Percentiles rank a stretch among this genome's conserved stretches.
Evolutionary conservation across 2,329 filamentous ascomycete species (phyloP).

Genomic region (Coniochaeta hoffmannii): DNA sequence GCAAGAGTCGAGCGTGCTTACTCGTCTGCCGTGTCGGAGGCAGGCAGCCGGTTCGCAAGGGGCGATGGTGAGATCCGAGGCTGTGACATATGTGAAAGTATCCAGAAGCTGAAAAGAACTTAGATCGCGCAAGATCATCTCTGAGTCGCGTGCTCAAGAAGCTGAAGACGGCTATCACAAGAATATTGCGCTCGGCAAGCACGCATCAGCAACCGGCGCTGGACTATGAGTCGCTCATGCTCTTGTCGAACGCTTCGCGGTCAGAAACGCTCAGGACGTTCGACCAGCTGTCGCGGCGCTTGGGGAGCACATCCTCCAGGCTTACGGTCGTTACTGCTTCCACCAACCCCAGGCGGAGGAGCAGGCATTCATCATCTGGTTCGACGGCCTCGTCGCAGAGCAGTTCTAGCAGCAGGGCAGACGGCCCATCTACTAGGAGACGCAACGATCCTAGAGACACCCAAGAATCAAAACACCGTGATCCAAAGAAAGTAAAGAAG

Average conservation of each 20-base stretch:
- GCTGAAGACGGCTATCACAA: conserved; percentile 33
- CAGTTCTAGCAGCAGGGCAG: neutral
- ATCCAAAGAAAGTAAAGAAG: neutral
- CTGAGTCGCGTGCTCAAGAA: conserved; percentile 33
- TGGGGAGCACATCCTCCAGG: conserved; percentile 8
- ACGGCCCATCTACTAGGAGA: neutral
- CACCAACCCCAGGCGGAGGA: neutral
- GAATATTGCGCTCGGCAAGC: conserved; percentile 27
- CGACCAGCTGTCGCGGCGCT: conserved; percentile 33
- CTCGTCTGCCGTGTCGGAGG: conserved; percentile 28
- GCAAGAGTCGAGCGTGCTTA: conserved; percentile 35
- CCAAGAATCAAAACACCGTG: neutral
- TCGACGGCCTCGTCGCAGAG: neutral
- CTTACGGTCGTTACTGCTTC: neutral
- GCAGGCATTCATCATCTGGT: neutral
- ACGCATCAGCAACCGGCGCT: conserved; percentile 24
- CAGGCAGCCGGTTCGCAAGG: conserved; percentile 33
- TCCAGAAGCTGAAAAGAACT: conserved; percentile 5
- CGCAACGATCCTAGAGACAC: neutral
- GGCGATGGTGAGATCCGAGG: conserved; percentile 42
- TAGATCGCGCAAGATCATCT: conserved; percentile 30
- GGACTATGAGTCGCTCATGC: conserved; percentile 38
- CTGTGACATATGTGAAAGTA: no score
- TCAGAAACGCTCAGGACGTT: conserved; percentile 42
- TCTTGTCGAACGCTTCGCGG: conserved; percentile 38